These are phyloP conservation scores for Citrus medica DNA, from an alignment of 345 rosid genomes.

Conservation along the genomic window DNA sequence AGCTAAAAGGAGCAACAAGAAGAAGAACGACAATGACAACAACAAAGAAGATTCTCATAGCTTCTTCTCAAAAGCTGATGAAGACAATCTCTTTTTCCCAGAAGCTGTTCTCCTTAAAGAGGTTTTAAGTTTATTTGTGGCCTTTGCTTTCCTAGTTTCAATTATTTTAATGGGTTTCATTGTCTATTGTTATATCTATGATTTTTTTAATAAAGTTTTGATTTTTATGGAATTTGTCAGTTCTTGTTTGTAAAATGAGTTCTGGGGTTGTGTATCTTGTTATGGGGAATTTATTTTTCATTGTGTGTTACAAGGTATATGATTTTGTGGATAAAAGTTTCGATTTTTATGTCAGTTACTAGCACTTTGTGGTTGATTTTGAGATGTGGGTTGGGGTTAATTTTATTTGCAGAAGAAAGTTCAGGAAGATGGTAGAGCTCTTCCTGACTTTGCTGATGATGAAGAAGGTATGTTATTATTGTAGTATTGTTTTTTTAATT, in stretches of 20 bases:
- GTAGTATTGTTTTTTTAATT: not conserved
- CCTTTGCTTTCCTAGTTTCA: not conserved
- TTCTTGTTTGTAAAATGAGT: not conserved
- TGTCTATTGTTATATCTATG: not conserved
- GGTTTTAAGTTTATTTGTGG: slow-evolving; percentile 26
- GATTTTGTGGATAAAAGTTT: not conserved
- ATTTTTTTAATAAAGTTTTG: not conserved
- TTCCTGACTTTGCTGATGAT: slow-evolving; percentile 82
- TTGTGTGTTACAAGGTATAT: not conserved
- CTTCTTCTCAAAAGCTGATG: slow-evolving; percentile 56
- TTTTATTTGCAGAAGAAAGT: slow-evolving; percentile 63
- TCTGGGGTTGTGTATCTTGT: not conserved
- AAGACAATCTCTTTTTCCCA: slow-evolving; percentile 72
- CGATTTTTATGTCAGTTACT: no score
- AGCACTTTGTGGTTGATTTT: slow-evolving; percentile 13
- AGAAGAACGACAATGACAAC: not conserved
- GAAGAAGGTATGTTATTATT: slow-evolving; percentile 61
- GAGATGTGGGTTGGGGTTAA: slow-evolving; percentile 4
- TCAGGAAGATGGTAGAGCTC: slow-evolving; percentile 73
- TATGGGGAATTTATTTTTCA: not conserved
- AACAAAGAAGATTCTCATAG: slow-evolving; percentile 51
- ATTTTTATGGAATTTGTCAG: not conserved
- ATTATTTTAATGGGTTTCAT: not conserved
- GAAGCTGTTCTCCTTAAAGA: slow-evolving; percentile 85
- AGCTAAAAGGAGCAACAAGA: slow-evolving; percentile 45